These are phyloP conservation scores for Lanzia echinophila DNA, from an alignment of 2,329 filamentous ascomycete species.

Conservation along the genomic window DNA sequence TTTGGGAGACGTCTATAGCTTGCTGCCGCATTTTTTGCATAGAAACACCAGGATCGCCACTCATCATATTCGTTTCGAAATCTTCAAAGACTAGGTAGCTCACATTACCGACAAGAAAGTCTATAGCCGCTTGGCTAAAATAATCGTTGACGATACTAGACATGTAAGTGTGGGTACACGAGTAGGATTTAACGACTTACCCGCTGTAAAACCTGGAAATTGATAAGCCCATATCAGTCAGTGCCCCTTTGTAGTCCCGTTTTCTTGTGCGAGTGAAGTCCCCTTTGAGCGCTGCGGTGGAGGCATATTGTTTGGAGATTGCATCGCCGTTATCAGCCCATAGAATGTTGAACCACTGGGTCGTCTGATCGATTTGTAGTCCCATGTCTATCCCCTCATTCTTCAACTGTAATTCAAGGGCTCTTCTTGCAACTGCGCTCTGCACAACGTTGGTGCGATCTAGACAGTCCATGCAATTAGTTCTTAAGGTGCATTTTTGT, in stretches of 20 bases:
- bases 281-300: constrained; percentile 90
- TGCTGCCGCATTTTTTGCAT: constrained; percentile 77
- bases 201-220: constrained; percentile 68
- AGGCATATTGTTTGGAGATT: constrained; percentile 91
- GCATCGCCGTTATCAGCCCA: constrained; percentile 99
- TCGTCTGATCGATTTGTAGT: constrained; percentile 63
- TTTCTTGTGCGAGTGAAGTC: constrained; percentile 92
- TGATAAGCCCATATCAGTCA: constrained; percentile 87
- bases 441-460: constrained; percentile 96
- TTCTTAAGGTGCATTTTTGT: constrained; percentile 77
- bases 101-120: constrained; percentile 87
- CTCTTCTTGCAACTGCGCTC: constrained; percentile 78
- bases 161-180: too few species aligned
- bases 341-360: constrained; percentile 88
- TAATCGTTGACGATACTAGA: constrained; percentile 93
- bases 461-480: constrained; percentile 98
- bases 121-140: constrained; percentile 90
- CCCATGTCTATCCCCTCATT: constrained; percentile 70
- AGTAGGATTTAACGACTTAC: constrained; percentile 42
- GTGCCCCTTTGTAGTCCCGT: constrained; percentile 80
- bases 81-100: constrained; percentile 83
- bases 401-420: constrained; percentile 72
- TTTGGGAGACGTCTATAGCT: constrained; percentile 82
- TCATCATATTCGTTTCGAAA: constrained; percentile 91
- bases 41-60: constrained; percentile 83